Evolutionary conservation across 2,329 filamentous ascomycete genomes (phyloP), one percentile per base, ranked within the genome.

Genomic region (Penicillium sp.): DNA sequence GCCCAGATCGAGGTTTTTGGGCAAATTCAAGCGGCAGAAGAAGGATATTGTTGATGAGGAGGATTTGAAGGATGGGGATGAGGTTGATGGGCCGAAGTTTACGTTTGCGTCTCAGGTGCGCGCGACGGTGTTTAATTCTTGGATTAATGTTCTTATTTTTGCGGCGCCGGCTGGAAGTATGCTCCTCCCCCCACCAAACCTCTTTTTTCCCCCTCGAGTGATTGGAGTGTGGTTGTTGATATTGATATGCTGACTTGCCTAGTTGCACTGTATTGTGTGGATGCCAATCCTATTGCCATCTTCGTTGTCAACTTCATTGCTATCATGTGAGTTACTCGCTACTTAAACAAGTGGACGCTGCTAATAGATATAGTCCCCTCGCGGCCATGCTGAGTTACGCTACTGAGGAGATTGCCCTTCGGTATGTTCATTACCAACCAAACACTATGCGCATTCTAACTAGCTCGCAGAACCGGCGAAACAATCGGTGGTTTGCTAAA

Each of bases 291-390:
- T 3, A 79, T 88, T 51, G 82, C 80, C 17, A 78, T 94, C 40
- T 97, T 97, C 65, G 84, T 92, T 49, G 83, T 97, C 73, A 97
- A 97, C 76, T 97, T 97, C 65, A 83, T 97, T 58, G 93, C 92
- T 55, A 96, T 97, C 61, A 87, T 97, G 69, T 73, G 62, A 43
- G 67, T 24, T 39, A 13, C 13, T 13, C n/a, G 15, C 4, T 23
- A 32, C 7, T 3, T 2, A 21, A n/a, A 46, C 9, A 23, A 10
- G 15, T n/a, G 17, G 42, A 32, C 12, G 7, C 46, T 39, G 18
- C 24, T 29, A 34, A 21, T 24, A 41, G 10, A 3, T 15, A 37
- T 40, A 73, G 70, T 52, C 92, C 92, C 0, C 80, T 97, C 33
- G 93, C 93, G 2, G 89, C 88, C 12, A 86, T 96, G 78, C 79